phyloP scores from a whole-genome alignment of 2,329 filamentous ascomycete species.

The Fusarium cyanostomum region DNA sequence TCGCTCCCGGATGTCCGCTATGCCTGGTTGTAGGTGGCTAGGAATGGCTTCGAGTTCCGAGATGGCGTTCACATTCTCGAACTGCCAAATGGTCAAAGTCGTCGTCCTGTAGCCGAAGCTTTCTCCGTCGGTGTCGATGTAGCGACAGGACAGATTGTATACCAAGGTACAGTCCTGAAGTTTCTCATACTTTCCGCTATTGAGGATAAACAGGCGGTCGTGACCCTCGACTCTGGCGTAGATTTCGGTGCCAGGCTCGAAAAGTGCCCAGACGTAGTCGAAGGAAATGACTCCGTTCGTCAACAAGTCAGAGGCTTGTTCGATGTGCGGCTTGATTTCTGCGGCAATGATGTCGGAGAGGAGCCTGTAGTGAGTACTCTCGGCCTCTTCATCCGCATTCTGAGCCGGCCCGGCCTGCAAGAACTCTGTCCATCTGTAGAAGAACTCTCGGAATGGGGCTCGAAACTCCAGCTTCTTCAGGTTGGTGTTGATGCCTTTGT shows the following conservation, averaged over 20 bases:
- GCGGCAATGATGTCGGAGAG: constrained; percentile 1
- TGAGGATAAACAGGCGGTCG: background rate
- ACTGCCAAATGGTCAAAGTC: background rate
- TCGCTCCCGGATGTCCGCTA: background rate
- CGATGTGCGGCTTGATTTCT: constrained; percentile 8
- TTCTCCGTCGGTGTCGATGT: constrained; percentile 11
- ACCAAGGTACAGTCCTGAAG: background rate
- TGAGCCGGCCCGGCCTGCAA: background rate
- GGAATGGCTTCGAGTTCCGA: background rate
- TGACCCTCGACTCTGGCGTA: background rate
- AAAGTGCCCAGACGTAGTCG: constrained; percentile 16
- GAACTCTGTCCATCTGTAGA: constrained; percentile 9
- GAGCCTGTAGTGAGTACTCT: background rate
- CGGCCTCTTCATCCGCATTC: background rate
- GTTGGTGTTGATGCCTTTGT: constrained; percentile 13
- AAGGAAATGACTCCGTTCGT: constrained; percentile 4
- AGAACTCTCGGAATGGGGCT: constrained; percentile 17
- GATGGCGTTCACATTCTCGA: constrained; percentile 4
- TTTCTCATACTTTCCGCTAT: background rate
- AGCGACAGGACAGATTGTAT: background rate
- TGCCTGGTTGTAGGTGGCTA: background rate
- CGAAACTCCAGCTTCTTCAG: constrained; percentile 5
- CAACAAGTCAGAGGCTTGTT: constrained; percentile 1
- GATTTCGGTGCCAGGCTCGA: constrained; percentile 1
- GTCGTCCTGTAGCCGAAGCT: background rate